Base-by-base conservation (phyloP, 2,329 filamentous ascomycete genomes). In the Alternaria ethzedia region DNA sequence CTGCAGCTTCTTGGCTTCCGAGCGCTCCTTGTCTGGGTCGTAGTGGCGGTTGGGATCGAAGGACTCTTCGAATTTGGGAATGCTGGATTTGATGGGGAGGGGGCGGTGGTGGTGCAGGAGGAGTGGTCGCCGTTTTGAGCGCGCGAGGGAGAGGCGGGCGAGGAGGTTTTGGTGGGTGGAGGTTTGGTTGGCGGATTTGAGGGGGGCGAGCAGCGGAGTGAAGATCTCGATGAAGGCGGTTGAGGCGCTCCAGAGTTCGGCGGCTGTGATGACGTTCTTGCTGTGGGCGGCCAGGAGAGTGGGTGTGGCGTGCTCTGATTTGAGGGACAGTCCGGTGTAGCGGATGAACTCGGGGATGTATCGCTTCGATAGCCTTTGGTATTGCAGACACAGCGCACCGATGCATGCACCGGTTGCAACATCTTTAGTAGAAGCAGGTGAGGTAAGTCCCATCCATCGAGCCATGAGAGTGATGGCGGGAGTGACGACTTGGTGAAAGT, bases 31-130 rank as follows among this genome's bases (percentile, higher is more conserved):
- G 81, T 99, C 92, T 1, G 94, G 94, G 78, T 99, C 96, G 87
- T 99, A 98, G 86, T 98, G 96, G 83, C 94, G 95, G 83, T 92
- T 89, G 4, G 96, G 96, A 80, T 97, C 96, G 87, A 94, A 99
- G 61, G 88, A 87, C 78, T 97, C 95, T 83, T 98, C 96, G 83
- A 98, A 99, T 81, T 97, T 97, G 81, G 96, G 96, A 50, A 97
- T 89, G 62, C 88, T 90, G 8, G 89, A 90, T 80, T 95, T 94
- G 84, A 98, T 97, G 21, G 96, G 90, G 3, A 97, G 86, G 0
- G 94, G 93, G 0, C 87, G 87, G 84, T 99, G 96, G 81, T 96
- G 87, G 82, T 99, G 96, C 4, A 99, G 88, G 73, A 93, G 88
- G 28, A 98, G 88, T 2, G 94, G 93, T 9, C 92, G 89, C 43